Evolutionary conservation across 257 asterid species (phyloP), one percentile per base, ranked within the genome.

Genomic region (Avicennia marina): DNA sequence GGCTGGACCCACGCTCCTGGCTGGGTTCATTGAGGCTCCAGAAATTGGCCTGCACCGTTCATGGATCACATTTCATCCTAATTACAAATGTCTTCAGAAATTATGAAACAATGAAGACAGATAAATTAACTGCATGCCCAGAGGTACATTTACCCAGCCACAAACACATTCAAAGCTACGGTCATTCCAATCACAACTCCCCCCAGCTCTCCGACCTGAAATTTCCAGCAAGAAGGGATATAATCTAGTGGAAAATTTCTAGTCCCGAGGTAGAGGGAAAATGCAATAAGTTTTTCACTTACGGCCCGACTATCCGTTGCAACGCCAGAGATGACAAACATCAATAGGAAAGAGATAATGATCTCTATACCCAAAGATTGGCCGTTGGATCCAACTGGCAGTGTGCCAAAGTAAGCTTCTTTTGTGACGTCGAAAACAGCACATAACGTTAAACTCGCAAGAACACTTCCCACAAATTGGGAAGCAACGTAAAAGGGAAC

Each of bases 21-120:
- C 95, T 24, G 95, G 97, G 65, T 89, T 89, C 97, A 89, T 86
- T 0, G 95, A 89, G 2, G 95, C 95, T 25, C 97, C 97, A 4
- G 97, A 86, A 34, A 84, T 68, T 2, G 90, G 95, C 72, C 97
- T 89, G 74, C 75, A 71, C 24, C 11, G 9, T 22, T 0, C 8
- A 39, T 2, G 27, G 13, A 29, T 8, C 4, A 4, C 34, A 4
- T 29, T 29, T 4, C 4, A 4, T 4, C 8, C 8, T 29, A 29
- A 29, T 29, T 29, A 29, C 7, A 16, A 32, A 50, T 21, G 11
- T 8, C n/a, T n/a, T n/a, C n/a, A n/a, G 8, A 56, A 20, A 7
- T 7, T 4, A 29, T 43, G 0, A 19, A 9, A 33, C 3, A 18
- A 11, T 11, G 34, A 29, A 4, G 0, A n/a, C n/a, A n/a, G n/a